These are phyloP conservation scores for Cornus suecica DNA, from an alignment of 148 eudicot species.

Conservation along the genomic window DNA sequence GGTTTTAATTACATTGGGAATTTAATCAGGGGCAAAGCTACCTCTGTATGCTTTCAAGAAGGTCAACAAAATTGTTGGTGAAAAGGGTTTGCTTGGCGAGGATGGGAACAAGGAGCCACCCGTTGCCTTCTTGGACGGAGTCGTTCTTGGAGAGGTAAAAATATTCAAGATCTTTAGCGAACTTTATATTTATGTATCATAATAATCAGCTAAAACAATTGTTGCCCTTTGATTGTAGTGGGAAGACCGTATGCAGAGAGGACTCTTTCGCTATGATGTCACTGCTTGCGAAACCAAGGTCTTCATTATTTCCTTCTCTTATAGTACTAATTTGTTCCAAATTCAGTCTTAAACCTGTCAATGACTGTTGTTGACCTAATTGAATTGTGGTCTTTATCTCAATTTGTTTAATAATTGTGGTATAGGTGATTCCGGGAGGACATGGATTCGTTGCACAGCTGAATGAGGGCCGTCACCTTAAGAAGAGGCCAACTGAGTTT, in stretches of 20 bases:
- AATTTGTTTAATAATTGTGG: background rate
- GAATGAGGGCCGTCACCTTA: conserved; percentile 93
- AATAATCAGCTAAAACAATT: conserved; percentile 5
- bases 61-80: conserved; percentile 35
- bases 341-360: background rate
- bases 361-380: background rate
- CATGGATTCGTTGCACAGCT: conserved; percentile 91
- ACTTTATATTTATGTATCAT: background rate
- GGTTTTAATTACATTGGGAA: no score
- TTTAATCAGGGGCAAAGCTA: conserved; percentile 65
- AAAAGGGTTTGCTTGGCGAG: conserved; percentile 28
- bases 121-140: conserved; percentile 81
- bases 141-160: conserved; percentile 89
- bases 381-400: background rate
- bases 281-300: conserved; percentile 99
- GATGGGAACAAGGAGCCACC: conserved; percentile 52
- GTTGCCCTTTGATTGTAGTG: conserved; percentile 53
- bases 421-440: conserved; percentile 71
- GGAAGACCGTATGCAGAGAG: conserved; percentile 90
- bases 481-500: conserved; percentile 93
- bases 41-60: conserved; percentile 74
- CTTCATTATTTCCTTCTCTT: conserved; percentile 10
- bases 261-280: conserved; percentile 96
- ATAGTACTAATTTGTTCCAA: background rate
- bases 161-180: background rate